phyloP scores from a whole-genome alignment of 2,329 filamentous ascomycete species.

The Gnomoniopsis smithogilvyi region DNA sequence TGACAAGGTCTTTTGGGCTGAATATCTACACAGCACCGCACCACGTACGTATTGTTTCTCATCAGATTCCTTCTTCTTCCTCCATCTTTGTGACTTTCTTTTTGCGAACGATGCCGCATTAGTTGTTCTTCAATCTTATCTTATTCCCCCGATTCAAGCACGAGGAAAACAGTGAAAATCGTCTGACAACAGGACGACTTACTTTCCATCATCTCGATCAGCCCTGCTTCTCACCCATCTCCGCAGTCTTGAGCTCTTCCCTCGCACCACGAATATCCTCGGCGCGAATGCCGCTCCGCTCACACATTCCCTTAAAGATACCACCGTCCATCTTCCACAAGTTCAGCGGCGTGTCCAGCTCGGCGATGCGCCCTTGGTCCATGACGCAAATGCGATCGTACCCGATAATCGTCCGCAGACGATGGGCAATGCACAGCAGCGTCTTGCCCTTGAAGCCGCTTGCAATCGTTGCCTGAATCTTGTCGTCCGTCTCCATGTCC shows the following conservation, averaged over 20 bases:
- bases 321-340: slow-evolving; percentile 68
- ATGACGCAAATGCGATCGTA: slow-evolving; percentile 98
- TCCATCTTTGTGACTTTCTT: no score
- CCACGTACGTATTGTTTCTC: no score
- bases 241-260: slow-evolving; percentile 28
- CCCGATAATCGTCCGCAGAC: slow-evolving; percentile 85
- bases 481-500: slow-evolving; percentile 94
- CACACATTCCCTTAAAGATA: slow-evolving; percentile 89
- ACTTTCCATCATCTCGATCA: slow-evolving; percentile 12
- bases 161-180: not conserved
- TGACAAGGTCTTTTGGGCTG: no score
- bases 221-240: slow-evolving; percentile 11
- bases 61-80: no score
- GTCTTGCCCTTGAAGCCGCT: slow-evolving; percentile 83
- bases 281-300: slow-evolving; percentile 70
- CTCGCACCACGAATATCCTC: slow-evolving; percentile 50
- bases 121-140: no score
- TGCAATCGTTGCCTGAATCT: slow-evolving; percentile 88
- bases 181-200: no score
- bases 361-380: slow-evolving; percentile 83
- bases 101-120: no score
- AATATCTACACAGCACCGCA: no score
- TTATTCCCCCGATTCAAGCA: no score
- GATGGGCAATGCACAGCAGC: slow-evolving; percentile 87
- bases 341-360: slow-evolving; percentile 73